A percentile compares a stretch with the other conserved stretches of the same genome.
Evolutionary conservation across 2,329 filamentous ascomycete genomes (phyloP).

Genomic region (Elsinoe batatas): DNA sequence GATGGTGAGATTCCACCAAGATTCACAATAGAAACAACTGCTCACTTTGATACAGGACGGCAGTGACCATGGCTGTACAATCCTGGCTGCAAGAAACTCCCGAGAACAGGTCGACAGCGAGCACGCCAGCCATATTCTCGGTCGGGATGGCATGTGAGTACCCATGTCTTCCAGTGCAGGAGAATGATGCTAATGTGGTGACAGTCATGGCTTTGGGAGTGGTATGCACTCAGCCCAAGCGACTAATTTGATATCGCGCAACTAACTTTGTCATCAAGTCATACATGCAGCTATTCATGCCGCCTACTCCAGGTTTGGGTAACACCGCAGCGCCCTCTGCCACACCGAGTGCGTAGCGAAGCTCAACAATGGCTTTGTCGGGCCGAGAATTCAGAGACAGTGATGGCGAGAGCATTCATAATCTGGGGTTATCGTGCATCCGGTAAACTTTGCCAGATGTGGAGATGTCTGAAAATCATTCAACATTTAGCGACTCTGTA

Average conservation of each 20-base stretch:
- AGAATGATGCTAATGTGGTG: constrained; percentile 15
- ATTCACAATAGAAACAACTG: background rate
- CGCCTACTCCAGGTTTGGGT: constrained; percentile 35
- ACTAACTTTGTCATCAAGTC: constrained; percentile 31
- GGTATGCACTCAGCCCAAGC: constrained; percentile 21
- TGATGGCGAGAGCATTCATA: no score
- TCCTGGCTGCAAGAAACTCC: constrained; percentile 68
- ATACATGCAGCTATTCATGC: constrained; percentile 57
- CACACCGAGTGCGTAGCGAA: background rate
- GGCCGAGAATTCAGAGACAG: no score
- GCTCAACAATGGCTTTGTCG: no score
- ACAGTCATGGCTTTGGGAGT: constrained; percentile 37
- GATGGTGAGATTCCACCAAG: background rate
- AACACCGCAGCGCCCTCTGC: background rate
- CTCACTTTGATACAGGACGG: constrained; percentile 42
- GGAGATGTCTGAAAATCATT: no score
- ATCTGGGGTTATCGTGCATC: no score
- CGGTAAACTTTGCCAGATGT: no score
- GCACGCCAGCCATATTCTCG: constrained; percentile 63
- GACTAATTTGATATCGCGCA: background rate
- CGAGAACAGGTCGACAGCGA: constrained; percentile 51
- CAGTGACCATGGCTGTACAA: constrained; percentile 65
- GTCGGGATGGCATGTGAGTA: constrained; percentile 68
- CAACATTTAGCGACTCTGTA: no score
- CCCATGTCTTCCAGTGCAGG: background rate